phyloP scores from a whole-genome alignment of 805 yeast species.

The Cyberlindnera sargentensis region DNA sequence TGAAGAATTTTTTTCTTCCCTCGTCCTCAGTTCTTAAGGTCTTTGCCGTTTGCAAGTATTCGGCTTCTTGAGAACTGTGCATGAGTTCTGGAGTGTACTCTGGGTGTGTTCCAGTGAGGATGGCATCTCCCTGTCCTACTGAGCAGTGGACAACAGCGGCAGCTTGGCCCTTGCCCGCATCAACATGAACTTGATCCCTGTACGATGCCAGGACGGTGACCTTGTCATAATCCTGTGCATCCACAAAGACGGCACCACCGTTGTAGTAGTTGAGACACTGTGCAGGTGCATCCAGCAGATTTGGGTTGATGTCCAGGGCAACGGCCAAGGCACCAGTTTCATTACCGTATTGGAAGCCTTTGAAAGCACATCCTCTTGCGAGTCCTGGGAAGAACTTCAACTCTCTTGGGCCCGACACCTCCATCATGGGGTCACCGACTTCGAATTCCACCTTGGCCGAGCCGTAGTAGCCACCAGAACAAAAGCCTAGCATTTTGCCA shows the following conservation, averaged over 20 bases:
- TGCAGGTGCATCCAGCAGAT: constrained; percentile 21
- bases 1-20: constrained; percentile 49
- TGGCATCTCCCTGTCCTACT: constrained; percentile 68
- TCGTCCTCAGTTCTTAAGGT: constrained; percentile 37
- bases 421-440: constrained; percentile 59
- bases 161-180: constrained; percentile 23
- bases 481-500: constrained; percentile 79
- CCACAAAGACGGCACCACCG: constrained; percentile 86
- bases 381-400: constrained; percentile 75
- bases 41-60: constrained; percentile 30
- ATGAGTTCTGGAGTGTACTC: constrained; percentile 64
- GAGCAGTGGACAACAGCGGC: constrained; percentile 72
- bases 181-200: constrained; percentile 47
- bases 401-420: constrained; percentile 83
- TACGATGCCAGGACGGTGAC: constrained; percentile 75
- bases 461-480: constrained; percentile 94
- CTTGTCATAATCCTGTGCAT: constrained; percentile 52
- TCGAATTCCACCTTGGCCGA: constrained; percentile 77
- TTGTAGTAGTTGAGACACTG: constrained; percentile 51
- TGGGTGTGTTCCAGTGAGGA: constrained; percentile 84
- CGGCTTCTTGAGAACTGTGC: constrained; percentile 26
- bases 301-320: constrained; percentile 32
- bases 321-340: constrained; percentile 71
- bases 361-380: constrained; percentile 73
- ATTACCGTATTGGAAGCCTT: constrained; percentile 73